Conservation (phyloP, 768 basidiomycete genomes). For the Tephrocybe rancida region DNA sequence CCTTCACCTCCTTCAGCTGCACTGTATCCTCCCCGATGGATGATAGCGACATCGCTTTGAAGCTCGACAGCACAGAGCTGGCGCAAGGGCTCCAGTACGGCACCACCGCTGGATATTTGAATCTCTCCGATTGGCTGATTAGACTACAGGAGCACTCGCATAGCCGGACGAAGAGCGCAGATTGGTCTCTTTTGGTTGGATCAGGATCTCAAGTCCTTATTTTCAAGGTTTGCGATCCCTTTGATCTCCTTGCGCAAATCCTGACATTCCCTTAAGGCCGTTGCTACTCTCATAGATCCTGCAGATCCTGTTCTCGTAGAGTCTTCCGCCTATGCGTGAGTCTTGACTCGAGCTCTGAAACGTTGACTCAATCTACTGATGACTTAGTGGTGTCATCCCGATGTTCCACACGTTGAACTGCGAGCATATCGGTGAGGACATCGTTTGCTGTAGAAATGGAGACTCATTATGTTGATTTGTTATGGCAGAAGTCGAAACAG, state of each 20-base stretch:
- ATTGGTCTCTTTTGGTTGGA: conserved; percentile 81
- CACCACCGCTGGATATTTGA: conserved; percentile 66
- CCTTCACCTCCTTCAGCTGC: conserved; percentile 81
- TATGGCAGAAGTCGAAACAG: conserved; percentile 65
- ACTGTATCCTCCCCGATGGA: conserved; percentile 53
- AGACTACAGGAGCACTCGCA: conserved; percentile 75
- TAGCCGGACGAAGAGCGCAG: conserved; percentile 56
- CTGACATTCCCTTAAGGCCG: conserved; percentile 46
- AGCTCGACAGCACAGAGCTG: conserved; percentile 61
- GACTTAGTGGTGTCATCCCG: conserved; percentile 59
- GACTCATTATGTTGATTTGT: neutral
- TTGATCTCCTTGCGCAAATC: neutral
- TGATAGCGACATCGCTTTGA: conserved; percentile 43
- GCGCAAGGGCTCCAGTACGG: conserved; percentile 75
- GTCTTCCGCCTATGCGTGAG: conserved; percentile 72
- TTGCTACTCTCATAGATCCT: conserved; percentile 66
- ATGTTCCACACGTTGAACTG: conserved; percentile 53
- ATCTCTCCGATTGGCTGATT: conserved; percentile 68
- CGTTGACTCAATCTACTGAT: neutral
- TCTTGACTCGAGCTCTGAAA: conserved; percentile 4
- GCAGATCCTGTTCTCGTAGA: conserved; percentile 85
- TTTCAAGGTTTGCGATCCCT: too few species aligned
- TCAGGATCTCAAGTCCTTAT: conserved; percentile 87
- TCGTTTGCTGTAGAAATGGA: neutral
- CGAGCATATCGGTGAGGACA: conserved; percentile 53